phyloP scores from a whole-genome alignment of 1,139 yeast species.

The Zygosaccharomyces pseudobailii region DNA sequence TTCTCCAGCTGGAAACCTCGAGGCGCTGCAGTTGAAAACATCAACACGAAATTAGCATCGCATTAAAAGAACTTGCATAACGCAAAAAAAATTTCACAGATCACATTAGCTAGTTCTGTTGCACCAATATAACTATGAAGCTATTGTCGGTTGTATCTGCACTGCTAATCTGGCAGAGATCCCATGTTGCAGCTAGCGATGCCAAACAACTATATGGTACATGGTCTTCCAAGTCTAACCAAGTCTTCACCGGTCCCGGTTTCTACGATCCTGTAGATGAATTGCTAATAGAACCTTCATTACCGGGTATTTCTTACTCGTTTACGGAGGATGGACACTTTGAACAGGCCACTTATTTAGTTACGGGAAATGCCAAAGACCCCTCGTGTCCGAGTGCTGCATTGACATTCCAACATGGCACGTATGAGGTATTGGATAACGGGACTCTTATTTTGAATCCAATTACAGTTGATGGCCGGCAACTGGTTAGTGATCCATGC shows the following conservation, averaged over 20 bases:
- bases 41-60: conserved; percentile 1
- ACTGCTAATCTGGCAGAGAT: neutral
- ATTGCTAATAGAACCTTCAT: conserved; percentile 85
- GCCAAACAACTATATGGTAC: conserved; percentile 61
- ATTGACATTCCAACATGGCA: conserved; percentile 84
- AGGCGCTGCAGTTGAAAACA: conserved; percentile 4
- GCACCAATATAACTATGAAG: neutral
- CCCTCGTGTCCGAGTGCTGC: conserved; percentile 84
- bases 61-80: neutral
- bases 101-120: neutral
- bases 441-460: conserved; percentile 72
- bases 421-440: conserved; percentile 54
- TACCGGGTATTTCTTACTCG: conserved; percentile 90
- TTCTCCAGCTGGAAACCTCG: conserved; percentile 4
- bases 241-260: conserved; percentile 96
- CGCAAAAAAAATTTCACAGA: neutral
- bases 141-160: neutral
- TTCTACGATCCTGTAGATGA: conserved; percentile 96
- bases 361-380: conserved; percentile 62
- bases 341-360: conserved; percentile 85
- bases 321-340: conserved; percentile 87
- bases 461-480: conserved; percentile 86
- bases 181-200: conserved; percentile 15
- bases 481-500: conserved; percentile 84
- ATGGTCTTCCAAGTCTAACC: conserved; percentile 89